These are phyloP conservation scores for Aaosphaeria pasadenensis DNA, from an alignment of 2,329 filamentous ascomycete species.

Conservation along the genomic window DNA sequence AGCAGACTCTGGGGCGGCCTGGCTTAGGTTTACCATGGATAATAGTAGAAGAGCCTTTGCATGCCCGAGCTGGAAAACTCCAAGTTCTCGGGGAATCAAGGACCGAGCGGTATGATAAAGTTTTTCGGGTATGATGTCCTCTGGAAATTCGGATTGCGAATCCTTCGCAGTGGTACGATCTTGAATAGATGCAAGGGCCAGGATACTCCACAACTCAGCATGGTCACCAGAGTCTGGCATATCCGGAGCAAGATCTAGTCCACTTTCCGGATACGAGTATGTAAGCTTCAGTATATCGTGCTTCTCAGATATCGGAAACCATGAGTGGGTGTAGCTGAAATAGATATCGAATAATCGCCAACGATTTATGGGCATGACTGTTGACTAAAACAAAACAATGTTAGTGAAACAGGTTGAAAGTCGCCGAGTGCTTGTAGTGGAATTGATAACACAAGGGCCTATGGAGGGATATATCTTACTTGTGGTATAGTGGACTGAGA, in stretches of 20 bases:
- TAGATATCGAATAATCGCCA: conserved; percentile 68
- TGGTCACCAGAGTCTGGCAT: conserved; percentile 33
- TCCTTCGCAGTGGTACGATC: not conserved
- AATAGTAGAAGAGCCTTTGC: conserved; percentile 48
- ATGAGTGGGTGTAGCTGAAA: conserved; percentile 72
- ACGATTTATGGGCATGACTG: conserved; percentile 49
- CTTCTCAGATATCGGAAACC: conserved; percentile 72
- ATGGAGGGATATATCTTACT: too few relatives aligned
- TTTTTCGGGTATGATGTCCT: conserved; percentile 9
- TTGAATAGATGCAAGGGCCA: conserved; percentile 41
- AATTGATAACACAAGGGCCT: too few relatives aligned
- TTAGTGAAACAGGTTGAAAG: too few relatives aligned
- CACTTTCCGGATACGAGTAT: conserved; percentile 52
- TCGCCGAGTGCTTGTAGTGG: too few relatives aligned
- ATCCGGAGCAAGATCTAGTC: conserved; percentile 29
- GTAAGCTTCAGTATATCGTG: conserved; percentile 58
- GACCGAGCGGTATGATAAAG: conserved; percentile 26
- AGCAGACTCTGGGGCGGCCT: conserved; percentile 55
- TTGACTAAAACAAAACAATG: too few relatives aligned
- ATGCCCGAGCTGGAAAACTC: conserved; percentile 36
- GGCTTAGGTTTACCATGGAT: conserved; percentile 61
- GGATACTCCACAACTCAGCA: conserved; percentile 46
- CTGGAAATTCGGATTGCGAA: not conserved
- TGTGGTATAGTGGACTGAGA: too few relatives aligned
- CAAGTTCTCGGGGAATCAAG: conserved; percentile 29